A percentile compares a stretch with the other conserved stretches of the same genome.
Evolutionary conservation across 2,329 filamentous ascomycete genomes (phyloP).

Genomic region (Neofusicoccum ribis): DNA sequence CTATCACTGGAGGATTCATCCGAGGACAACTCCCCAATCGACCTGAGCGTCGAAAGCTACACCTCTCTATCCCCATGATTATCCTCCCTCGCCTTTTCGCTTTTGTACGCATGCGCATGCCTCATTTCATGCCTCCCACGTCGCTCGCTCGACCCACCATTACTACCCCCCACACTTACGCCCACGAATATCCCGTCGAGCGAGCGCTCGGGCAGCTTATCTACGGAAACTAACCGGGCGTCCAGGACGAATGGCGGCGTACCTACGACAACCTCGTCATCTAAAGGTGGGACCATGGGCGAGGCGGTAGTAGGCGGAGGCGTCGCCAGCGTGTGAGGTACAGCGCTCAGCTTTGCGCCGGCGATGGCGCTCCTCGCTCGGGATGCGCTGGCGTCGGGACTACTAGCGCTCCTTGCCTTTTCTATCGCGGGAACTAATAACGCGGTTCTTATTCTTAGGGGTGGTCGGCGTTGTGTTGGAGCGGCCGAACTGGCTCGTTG

Average conservation of each 20-base stretch:
- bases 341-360: slow-evolving; percentile 11
- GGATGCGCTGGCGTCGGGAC: neutral
- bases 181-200: neutral
- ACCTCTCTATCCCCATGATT: neutral
- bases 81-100: neutral
- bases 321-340: neutral
- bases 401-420: neutral
- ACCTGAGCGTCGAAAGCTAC: neutral
- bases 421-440: neutral
- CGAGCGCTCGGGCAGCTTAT: neutral
- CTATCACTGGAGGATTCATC: neutral
- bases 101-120: neutral
- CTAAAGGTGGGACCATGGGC: neutral
- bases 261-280: neutral
- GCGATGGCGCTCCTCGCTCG: slow-evolving; percentile 8
- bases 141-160: neutral
- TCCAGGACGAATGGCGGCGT: neutral
- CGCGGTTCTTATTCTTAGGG: neutral
- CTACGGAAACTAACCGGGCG: neutral
- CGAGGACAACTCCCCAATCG: neutral
- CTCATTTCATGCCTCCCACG: neutral
- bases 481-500: neutral
- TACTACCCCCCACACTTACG: neutral
- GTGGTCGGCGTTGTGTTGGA: neutral
- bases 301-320: neutral